These are phyloP conservation scores for Ogataea paraovalis DNA, from an alignment of 805 yeast genomes.

Conservation along the genomic window DNA sequence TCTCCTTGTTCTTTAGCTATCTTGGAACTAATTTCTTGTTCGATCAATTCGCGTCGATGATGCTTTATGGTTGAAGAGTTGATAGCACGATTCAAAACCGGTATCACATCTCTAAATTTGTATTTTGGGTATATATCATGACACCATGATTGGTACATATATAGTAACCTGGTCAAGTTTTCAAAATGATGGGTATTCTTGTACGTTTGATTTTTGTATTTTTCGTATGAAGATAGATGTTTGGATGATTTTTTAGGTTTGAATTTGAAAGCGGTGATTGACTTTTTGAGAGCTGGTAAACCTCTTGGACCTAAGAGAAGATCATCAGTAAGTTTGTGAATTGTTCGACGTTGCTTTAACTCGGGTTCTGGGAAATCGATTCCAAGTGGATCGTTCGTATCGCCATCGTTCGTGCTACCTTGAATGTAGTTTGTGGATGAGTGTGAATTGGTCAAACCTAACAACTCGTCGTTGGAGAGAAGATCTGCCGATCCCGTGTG, in stretches of 20 bases:
- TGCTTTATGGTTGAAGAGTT: slow-evolving; percentile 36
- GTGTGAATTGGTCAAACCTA: slow-evolving; percentile 18
- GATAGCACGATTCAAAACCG: slow-evolving; percentile 49
- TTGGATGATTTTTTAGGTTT: slow-evolving; percentile 19
- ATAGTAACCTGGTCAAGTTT: slow-evolving; percentile 46
- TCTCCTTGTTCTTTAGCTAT: slow-evolving; percentile 6
- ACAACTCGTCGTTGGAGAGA: slow-evolving; percentile 26
- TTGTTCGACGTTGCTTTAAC: slow-evolving; percentile 23
- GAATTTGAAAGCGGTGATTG: slow-evolving; percentile 34
- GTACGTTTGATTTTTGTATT: slow-evolving; percentile 15
- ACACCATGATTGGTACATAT: slow-evolving; percentile 70
- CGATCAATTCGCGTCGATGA: slow-evolving; percentile 37
- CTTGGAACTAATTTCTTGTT: slow-evolving; percentile 32
- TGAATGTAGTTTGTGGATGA: not conserved
- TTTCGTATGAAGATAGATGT: slow-evolving; percentile 24
- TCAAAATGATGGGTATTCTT: slow-evolving; percentile 41
- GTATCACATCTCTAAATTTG: slow-evolving; percentile 64
- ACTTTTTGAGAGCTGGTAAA: slow-evolving; percentile 44
- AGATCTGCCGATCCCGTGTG: slow-evolving; percentile 13
- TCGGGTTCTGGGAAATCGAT: slow-evolving; percentile 1
- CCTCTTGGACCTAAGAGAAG: slow-evolving; percentile 53
- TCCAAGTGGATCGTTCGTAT: not conserved
- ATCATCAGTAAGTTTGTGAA: slow-evolving; percentile 49
- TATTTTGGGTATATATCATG: slow-evolving; percentile 77
- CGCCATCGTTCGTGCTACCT: not conserved